Conservation (phyloP, 129 eudicot species). For the Helichrysum umbraculigerum region DNA sequence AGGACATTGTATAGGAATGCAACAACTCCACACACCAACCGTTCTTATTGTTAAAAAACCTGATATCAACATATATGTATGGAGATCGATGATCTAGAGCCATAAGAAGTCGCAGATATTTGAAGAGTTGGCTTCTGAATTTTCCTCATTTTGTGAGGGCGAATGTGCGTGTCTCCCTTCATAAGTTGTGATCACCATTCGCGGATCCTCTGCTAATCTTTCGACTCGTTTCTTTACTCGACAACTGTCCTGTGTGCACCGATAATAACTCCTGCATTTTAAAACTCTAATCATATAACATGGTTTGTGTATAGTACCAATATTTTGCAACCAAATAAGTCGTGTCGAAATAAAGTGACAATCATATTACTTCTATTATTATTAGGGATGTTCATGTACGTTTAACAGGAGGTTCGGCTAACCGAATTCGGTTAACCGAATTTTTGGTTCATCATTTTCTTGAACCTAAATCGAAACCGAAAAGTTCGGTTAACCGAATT, state of each 20-base stretch:
- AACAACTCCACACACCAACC: conserved; percentile 5
- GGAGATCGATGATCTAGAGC: conserved; percentile 25
- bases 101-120: conserved; percentile 61
- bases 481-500: no score
- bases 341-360: no score
- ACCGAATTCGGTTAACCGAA: no score
- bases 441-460: no score
- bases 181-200: conserved; percentile 91
- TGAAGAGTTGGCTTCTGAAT: conserved; percentile 43
- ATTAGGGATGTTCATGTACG: no score
- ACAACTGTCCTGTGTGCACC: conserved; percentile 75
- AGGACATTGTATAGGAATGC: conserved; percentile 22
- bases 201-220: conserved; percentile 84
- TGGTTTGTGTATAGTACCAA: background rate
- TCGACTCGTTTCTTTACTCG: conserved; percentile 85
- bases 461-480: no score
- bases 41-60: background rate
- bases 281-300: background rate
- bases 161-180: conserved; percentile 68
- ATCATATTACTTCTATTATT: no score
- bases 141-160: conserved; percentile 54
- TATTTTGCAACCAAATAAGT: no score
- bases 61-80: background rate
- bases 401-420: no score
- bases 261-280: conserved; percentile 56